Evolutionary conservation across 192 early-diverging fungal species (phyloP).

Genomic region (Chytriomyces hyalinus): DNA sequence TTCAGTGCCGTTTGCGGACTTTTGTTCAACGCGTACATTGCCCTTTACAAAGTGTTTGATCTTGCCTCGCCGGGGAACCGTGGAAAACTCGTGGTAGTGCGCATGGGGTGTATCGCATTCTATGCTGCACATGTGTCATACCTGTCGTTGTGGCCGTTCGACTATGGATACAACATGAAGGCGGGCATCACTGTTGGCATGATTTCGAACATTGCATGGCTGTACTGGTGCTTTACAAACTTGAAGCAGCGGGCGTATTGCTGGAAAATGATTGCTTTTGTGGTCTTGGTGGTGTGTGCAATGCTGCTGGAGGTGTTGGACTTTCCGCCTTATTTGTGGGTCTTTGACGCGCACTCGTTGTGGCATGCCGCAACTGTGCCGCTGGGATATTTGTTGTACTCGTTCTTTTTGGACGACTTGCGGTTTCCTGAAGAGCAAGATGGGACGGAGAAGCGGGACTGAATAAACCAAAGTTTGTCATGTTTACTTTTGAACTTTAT

Average conservation of each 20-base stretch:
- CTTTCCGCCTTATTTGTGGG: conserved; percentile 80
- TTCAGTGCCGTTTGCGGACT: conserved; percentile 84
- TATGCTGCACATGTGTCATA: conserved; percentile 61
- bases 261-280: conserved; percentile 57
- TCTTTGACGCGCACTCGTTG: conserved; percentile 88
- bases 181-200: conserved; percentile 77
- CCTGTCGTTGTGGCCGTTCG: conserved; percentile 75
- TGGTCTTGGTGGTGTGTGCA: conserved; percentile 69
- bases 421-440: conserved; percentile 52
- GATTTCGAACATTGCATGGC: conserved; percentile 76
- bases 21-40: conserved; percentile 72
- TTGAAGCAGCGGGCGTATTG: conserved; percentile 37
- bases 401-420: conserved; percentile 82
- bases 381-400: conserved; percentile 77
- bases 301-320: conserved; percentile 90
- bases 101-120: conserved; percentile 14
- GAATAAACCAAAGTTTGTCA: background rate
- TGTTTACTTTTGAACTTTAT: background rate
- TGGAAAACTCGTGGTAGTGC: conserved; percentile 11
- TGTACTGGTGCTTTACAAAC: conserved; percentile 62
- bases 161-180: conserved; percentile 93
- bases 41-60: conserved; percentile 54
- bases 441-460: conserved; percentile 20
- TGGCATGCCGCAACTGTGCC: conserved; percentile 94
- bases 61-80: background rate